phyloP scores from a whole-genome alignment of 208 protist genomes.

The Vickermania spadyakhi region DNA sequence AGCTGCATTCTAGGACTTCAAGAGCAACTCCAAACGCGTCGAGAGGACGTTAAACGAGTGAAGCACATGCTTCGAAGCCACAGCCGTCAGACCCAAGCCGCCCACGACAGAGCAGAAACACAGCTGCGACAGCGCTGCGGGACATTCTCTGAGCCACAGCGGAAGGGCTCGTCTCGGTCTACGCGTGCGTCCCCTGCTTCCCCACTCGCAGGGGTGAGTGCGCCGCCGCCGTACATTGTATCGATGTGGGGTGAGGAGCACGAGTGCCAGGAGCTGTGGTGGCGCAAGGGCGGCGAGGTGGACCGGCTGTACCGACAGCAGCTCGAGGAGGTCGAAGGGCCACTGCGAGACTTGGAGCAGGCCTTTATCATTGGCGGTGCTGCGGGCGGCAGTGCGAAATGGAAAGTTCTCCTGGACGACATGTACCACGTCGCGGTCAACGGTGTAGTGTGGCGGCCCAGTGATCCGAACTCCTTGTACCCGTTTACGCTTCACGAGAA shows the following conservation, averaged over 20 bases:
- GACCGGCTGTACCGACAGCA: not conserved
- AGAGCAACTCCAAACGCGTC: not conserved
- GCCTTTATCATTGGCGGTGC: conserved; percentile 2
- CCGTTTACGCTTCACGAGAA: not conserved
- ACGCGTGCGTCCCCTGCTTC: not conserved
- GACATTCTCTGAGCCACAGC: not conserved
- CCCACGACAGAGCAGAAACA: not conserved
- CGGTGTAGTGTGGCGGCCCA: not conserved
- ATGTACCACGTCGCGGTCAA: not conserved
- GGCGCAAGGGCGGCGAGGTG: not conserved
- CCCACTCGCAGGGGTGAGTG: not conserved
- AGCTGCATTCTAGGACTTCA: not conserved
- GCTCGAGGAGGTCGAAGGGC: not conserved
- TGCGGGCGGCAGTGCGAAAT: not conserved
- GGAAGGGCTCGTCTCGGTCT: not conserved
- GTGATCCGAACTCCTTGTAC: not conserved
- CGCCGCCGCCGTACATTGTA: not conserved
- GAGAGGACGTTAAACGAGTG: not conserved
- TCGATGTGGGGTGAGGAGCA: not conserved
- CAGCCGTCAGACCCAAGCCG: not conserved
- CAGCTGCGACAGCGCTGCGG: no score
- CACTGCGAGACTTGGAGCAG: not conserved
- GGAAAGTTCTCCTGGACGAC: not conserved
- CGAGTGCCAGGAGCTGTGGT: not conserved
- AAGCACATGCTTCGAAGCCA: not conserved